Base-by-base conservation (phyloP, 257 asterid genomes). In the Nemophila menziesii region DNA sequence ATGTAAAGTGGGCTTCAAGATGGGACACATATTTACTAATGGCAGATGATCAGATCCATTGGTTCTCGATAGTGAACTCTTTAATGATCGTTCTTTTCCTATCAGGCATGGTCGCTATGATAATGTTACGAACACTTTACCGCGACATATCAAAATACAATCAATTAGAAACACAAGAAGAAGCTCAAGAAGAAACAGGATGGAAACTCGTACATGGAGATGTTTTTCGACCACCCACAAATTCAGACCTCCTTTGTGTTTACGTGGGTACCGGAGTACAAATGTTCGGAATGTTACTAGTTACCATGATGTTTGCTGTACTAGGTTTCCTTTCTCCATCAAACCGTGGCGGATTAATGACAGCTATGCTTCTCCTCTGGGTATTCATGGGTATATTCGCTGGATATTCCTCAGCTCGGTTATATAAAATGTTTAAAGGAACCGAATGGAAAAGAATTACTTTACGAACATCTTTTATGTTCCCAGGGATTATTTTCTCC, bases 101-200 rank as follows among this genome's bases (percentile, higher is more conserved):
- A 16, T 83, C 94, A 46, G 94, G 94, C 46, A 79, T 83, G 94
- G 94, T 82, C 51, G 94, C 94, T 39, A 82, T 79, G 94, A 83
- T 83, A 63, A 79, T 84, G 95, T 60, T 82, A 54, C 74, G 94
- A 41, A 82, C 94, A 4, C 82, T 82, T 24, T 82, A 79, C 64
- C 85, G 94, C 46, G 94, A 82, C 61, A 82, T 82, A 60, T 76
- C 94, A 48, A 69, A 69, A 62, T 84, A 84, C 73, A 84, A 84
- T 69, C 93, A 84, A 62, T 57, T 84, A 40, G 95, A 84, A 74
- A 80, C 95, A 43, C 93, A 78, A 50, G 95, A 85, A 75, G 95
- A 85, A 71, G 90, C 95, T 16, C 95, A 80, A 62, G 93, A 83
- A 68, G 92, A 79, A 64, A 84, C 95, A 1, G 95, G 95, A n/a